Evolutionary conservation across 23 red algal species (phyloP).

Genomic region (Gracilaria caudata): DNA sequence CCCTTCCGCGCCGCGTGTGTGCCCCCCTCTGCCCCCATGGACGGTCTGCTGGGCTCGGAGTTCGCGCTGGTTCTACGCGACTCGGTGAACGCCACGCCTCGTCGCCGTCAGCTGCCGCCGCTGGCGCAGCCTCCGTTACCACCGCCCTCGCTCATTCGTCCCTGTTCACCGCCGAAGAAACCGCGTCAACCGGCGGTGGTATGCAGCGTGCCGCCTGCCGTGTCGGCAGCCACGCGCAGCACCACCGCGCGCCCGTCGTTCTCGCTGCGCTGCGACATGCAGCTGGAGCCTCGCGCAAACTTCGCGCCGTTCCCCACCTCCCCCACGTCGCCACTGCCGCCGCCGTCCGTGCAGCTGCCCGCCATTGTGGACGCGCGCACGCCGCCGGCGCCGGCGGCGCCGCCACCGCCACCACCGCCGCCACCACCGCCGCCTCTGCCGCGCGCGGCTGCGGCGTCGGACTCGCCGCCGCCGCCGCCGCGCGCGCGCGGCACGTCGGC

Average conservation of each 20-base stretch:
- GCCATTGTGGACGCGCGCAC: background rate
- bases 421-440: constrained; percentile 1
- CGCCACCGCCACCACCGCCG: background rate
- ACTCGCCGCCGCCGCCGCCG: background rate
- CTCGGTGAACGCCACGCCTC: constrained; percentile 56
- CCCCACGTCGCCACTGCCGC: constrained; percentile 50
- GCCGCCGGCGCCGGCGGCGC: background rate
- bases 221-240: background rate
- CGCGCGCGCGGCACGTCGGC: background rate
- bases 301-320: constrained; percentile 56
- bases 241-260: background rate
- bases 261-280: constrained; percentile 28
- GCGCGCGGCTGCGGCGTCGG: background rate
- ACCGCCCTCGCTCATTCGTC: background rate
- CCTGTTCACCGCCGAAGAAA: constrained; percentile 8
- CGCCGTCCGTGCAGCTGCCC: background rate
- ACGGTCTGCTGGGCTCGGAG: constrained; percentile 59
- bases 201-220: background rate
- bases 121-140: background rate
- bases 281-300: constrained; percentile 43
- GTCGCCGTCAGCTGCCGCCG: constrained; percentile 22
- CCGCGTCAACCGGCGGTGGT: background rate
- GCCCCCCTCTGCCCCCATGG: constrained; percentile 43
- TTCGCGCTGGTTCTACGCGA: constrained; percentile 60
- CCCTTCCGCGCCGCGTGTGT: constrained; percentile 35